A percentile compares a stretch with the other conserved stretches of the same genome.
Evolutionary conservation across 2,329 filamentous ascomycete genomes (phyloP).

Genomic region (Aureobasidium vineae): DNA sequence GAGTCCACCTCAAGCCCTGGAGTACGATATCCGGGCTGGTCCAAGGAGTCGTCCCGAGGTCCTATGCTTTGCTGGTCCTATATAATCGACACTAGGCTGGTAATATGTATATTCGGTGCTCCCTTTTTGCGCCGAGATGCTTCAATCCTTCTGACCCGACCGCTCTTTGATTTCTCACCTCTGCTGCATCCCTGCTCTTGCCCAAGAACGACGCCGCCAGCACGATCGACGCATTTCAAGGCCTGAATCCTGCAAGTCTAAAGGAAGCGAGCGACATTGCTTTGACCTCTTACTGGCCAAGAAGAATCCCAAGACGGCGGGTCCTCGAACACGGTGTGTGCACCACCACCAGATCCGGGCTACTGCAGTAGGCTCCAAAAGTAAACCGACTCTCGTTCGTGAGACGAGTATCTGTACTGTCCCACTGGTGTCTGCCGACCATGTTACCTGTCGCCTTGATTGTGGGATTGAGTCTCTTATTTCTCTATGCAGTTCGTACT

Average conservation of each 20-base stretch:
- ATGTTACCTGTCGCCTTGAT: conserved; percentile 22
- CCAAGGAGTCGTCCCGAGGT: conserved; percentile 8
- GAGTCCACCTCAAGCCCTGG: not conserved
- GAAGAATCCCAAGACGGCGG: conserved; percentile 12
- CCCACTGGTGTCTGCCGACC: not conserved
- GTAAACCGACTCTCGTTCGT: not conserved
- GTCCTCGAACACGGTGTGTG: conserved; percentile 6
- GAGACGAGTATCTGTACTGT: not conserved
- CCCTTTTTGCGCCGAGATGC: conserved; percentile 9
- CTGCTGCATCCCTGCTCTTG: not conserved
- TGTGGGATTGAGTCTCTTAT: conserved; percentile 10
- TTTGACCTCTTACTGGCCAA: conserved; percentile 16
- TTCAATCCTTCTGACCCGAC: conserved; percentile 18
- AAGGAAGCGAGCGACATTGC: not conserved
- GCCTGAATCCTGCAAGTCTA: conserved; percentile 6
- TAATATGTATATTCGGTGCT: not conserved
- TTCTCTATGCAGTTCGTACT: conserved; percentile 31
- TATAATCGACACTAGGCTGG: not conserved
- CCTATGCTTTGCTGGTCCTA: conserved; percentile 1
- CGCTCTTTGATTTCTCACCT: conserved; percentile 8
- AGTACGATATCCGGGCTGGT: conserved; percentile 9
- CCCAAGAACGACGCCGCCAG: not conserved
- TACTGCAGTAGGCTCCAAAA: conserved; percentile 13
- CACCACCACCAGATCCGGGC: conserved; percentile 21
- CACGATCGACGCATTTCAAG: not conserved